Conservation (phyloP, 805 yeast species). For the Lipomyces oligophaga region DNA sequence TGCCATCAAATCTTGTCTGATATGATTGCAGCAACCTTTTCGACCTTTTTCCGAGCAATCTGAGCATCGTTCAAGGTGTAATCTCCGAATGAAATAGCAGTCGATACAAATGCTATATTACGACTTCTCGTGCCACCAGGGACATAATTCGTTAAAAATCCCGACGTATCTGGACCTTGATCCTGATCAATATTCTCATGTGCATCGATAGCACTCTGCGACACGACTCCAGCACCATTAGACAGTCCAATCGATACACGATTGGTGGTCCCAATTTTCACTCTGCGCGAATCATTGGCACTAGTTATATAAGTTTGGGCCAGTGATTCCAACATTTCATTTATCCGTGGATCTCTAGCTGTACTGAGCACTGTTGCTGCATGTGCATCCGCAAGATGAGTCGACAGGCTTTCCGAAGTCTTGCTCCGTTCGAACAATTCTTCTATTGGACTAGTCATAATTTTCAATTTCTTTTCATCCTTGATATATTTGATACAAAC, state of each 20-base stretch:
- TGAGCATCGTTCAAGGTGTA: conserved; percentile 10
- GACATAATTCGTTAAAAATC: no score
- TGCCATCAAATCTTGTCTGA: conserved; percentile 3
- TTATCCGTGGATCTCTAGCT: conserved; percentile 5
- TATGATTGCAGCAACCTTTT: conserved; percentile 14
- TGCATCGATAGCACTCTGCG: conserved; percentile 23
- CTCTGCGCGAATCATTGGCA: conserved; percentile 20
- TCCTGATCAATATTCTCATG: background rate
- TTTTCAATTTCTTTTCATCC: background rate
- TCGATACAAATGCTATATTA: no score
- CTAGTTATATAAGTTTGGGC: conserved; percentile 18
- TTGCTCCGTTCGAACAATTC: conserved; percentile 1
- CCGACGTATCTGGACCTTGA: background rate
- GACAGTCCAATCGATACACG: conserved; percentile 17
- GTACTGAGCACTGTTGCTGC: conserved; percentile 23
- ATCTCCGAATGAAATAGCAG: conserved; percentile 3
- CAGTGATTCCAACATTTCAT: conserved; percentile 5
- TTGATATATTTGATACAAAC: no score
- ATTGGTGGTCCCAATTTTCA: conserved; percentile 26
- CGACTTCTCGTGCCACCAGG: no score
- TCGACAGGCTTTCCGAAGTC: conserved; percentile 2
- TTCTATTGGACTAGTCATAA: conserved; percentile 7
- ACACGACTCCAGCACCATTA: conserved; percentile 8
- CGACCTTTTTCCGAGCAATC: conserved; percentile 11
- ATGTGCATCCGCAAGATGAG: conserved; percentile 27